Conservation (phyloP, 164 flowering plant species). For the Umbellularia californica region DNA sequence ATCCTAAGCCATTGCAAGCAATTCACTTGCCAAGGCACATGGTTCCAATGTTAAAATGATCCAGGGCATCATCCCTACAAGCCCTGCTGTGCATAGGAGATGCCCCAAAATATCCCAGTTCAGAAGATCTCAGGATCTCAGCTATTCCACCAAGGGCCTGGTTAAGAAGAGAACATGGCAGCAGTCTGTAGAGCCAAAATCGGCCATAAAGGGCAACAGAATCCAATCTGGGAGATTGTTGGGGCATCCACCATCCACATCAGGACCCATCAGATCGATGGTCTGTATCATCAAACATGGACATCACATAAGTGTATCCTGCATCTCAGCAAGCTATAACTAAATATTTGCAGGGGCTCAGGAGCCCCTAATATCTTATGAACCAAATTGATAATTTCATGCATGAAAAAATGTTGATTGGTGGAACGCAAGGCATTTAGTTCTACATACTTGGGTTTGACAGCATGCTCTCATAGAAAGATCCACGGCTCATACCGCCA, state of each 20-base stretch:
- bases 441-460: slow-evolving; percentile 14
- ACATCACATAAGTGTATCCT: too few species aligned
- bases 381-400: neutral
- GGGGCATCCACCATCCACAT: neutral
- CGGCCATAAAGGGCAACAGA: neutral
- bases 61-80: neutral
- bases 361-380: neutral
- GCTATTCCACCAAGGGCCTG: neutral
- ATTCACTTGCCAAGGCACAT: neutral
- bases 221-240: neutral
- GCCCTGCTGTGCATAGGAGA: neutral
- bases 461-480: slow-evolving; percentile 45
- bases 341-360: too few species aligned
- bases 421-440: neutral
- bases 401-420: neutral
- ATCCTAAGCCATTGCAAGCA: too few species aligned
- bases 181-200: too few species aligned
- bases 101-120: neutral
- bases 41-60: neutral
- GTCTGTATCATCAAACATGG: neutral
- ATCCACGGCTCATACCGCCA: slow-evolving; percentile 32
- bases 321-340: too few species aligned
- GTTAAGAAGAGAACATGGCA: too few species aligned
- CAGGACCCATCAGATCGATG: neutral
- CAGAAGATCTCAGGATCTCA: neutral